A percentile compares a stretch with the other conserved stretches of the same genome.
Evolutionary conservation across 805 yeast genomes (phyloP).

Genomic region (Ogataea chonburiensis): DNA sequence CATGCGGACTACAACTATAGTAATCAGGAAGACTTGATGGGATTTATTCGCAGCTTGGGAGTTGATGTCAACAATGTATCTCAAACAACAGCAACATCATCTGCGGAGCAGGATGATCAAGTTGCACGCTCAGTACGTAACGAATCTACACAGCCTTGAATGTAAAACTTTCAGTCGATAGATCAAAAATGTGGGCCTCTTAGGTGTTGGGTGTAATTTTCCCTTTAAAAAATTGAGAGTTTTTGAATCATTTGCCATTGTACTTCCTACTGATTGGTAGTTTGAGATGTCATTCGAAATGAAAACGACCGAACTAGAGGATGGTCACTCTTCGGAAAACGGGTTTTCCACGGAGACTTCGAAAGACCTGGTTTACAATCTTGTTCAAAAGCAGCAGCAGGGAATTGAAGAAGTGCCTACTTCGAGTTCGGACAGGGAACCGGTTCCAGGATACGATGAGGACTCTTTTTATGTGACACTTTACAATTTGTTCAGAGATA

Average conservation of each 20-base stretch:
- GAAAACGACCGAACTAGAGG: slow-evolving; percentile 16
- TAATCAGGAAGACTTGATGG: slow-evolving; percentile 30
- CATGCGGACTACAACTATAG: slow-evolving; percentile 25
- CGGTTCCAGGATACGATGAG: slow-evolving; percentile 21
- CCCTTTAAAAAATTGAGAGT: slow-evolving; percentile 3
- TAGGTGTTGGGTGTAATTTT: slow-evolving; percentile 8
- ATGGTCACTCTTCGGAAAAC: slow-evolving; percentile 4
- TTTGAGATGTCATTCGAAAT: slow-evolving; percentile 12
- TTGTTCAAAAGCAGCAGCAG: slow-evolving; percentile 16
- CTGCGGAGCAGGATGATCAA: too few species aligned
- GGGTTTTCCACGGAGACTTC: slow-evolving; percentile 11
- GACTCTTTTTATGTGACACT: slow-evolving; percentile 21
- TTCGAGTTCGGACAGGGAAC: slow-evolving; percentile 9
- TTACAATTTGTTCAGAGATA: slow-evolving; percentile 20
- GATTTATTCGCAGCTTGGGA: slow-evolving; percentile 27
- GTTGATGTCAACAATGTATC: slow-evolving; percentile 3
- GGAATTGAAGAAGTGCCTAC: slow-evolving; percentile 7
- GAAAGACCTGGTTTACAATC: slow-evolving; percentile 9
- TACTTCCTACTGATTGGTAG: slow-evolving; percentile 3
- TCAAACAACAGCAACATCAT: too few species aligned
- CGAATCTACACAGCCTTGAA: slow-evolving; percentile 2
- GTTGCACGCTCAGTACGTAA: too few species aligned
- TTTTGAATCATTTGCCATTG: slow-evolving; percentile 8
- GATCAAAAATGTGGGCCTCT: too few species aligned
- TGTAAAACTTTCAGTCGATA: too few species aligned